These are phyloP conservation scores for Aspergillus unguis DNA, from an alignment of 2,329 filamentous ascomycete species.

Conservation along the genomic window DNA sequence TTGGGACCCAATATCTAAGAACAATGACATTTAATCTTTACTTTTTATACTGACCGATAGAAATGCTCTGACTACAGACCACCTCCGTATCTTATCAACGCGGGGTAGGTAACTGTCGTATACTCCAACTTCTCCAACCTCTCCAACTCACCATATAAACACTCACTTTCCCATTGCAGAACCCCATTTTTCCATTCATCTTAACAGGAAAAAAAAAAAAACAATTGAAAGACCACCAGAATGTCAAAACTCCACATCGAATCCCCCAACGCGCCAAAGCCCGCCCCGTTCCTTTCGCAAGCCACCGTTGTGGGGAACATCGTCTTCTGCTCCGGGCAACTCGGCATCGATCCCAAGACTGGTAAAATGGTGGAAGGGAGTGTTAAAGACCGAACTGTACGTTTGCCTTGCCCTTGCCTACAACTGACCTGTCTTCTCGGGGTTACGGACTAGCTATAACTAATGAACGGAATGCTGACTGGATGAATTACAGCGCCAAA, in stretches of 20 bases:
- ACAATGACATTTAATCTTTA: too few species aligned
- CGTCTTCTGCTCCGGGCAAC: slow-evolving; percentile 64
- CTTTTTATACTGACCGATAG: too few species aligned
- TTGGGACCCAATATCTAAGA: too few species aligned
- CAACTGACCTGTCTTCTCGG: background rate
- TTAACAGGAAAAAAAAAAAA: background rate
- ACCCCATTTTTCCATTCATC: background rate
- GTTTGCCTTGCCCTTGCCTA: slow-evolving; percentile 9
- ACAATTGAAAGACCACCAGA: background rate
- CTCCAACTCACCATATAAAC: background rate
- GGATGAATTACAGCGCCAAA: slow-evolving; percentile 44
- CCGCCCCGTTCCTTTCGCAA: slow-evolving; percentile 54
- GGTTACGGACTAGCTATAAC: background rate
- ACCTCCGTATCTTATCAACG: background rate
- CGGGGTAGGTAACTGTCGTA: background rate
- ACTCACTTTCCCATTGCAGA: background rate
- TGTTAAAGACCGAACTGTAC: slow-evolving; percentile 53
- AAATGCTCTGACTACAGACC: background rate
- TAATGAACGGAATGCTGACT: background rate
- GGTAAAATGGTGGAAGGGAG: slow-evolving; percentile 54
- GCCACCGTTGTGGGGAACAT: slow-evolving; percentile 59
- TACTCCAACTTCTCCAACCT: background rate
- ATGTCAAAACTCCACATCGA: slow-evolving; percentile 29
- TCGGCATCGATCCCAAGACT: slow-evolving; percentile 56
- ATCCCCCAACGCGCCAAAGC: slow-evolving; percentile 47